These are phyloP conservation scores for Brassica napus DNA, from an alignment of 345 rosid species.

Conservation along the genomic window DNA sequence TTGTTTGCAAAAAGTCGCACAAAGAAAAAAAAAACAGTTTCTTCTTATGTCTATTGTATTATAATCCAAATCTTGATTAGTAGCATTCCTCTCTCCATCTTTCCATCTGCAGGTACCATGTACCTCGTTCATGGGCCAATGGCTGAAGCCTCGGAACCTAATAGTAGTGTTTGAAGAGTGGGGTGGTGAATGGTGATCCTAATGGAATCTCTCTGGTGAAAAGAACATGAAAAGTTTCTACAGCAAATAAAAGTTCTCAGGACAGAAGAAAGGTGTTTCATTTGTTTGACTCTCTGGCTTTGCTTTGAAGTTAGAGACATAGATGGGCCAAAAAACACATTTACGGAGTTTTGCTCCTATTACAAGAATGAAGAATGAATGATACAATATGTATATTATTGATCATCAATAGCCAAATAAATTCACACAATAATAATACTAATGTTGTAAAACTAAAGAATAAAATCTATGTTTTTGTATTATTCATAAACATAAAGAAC, in stretches of 20 bases:
- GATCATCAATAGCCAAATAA: not conserved
- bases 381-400: conserved; percentile 20
- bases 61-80: conserved; percentile 18
- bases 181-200: conserved; percentile 52
- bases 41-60: not conserved
- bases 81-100: not conserved
- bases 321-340: not conserved
- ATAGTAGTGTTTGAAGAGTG: conserved; percentile 81
- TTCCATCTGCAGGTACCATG: conserved; percentile 67
- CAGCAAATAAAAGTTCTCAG: not conserved
- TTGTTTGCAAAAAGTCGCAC: conserved; percentile 28
- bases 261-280: not conserved
- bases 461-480: too few species aligned
- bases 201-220: not conserved
- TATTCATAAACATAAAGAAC: too few species aligned
- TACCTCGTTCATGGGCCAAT: conserved; percentile 60
- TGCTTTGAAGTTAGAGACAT: conserved; percentile 34
- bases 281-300: not conserved
- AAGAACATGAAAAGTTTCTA: not conserved
- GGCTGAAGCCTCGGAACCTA: conserved; percentile 70
- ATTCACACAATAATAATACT: not conserved
- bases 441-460: too few species aligned
- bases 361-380: not conserved
- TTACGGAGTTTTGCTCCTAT: conserved; percentile 16
- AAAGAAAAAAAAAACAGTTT: conserved; percentile 6